phyloP scores from a whole-genome alignment of 805 yeast species.

The Phaffomyces antillensis region DNA sequence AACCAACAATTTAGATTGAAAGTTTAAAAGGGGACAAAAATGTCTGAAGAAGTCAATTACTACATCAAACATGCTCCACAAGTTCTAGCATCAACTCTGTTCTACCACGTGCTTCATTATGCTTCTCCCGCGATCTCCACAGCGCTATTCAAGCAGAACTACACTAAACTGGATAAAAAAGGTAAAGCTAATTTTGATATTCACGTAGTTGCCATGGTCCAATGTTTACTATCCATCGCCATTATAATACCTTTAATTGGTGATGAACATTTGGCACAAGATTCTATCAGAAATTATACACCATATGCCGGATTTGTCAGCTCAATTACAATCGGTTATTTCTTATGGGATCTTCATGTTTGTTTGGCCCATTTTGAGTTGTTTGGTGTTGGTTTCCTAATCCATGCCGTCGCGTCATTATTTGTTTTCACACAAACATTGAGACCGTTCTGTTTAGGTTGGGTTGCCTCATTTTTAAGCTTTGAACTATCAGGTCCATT shows the following conservation, averaged over 20 bases:
- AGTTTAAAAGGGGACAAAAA: neutral
- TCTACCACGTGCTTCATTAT: conserved; percentile 51
- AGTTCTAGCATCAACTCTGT: conserved; percentile 46
- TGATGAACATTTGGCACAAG: conserved; percentile 40
- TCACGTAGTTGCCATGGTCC: conserved; percentile 84
- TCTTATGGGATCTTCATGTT: conserved; percentile 79
- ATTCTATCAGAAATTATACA: conserved; percentile 60
- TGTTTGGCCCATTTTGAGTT: conserved; percentile 55
- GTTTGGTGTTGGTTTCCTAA: conserved; percentile 75
- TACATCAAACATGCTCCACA: conserved; percentile 70
- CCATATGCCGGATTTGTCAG: conserved; percentile 72
- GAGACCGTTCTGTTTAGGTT: conserved; percentile 70
- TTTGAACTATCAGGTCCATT: conserved; percentile 93
- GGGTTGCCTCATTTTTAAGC: conserved; percentile 74
- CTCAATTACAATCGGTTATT: conserved; percentile 76
- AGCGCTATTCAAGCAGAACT: conserved; percentile 43
- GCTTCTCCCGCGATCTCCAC: conserved; percentile 47
- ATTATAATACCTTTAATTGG: conserved; percentile 59
- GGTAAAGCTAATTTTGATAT: conserved; percentile 74
- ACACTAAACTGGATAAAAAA: conserved; percentile 39
- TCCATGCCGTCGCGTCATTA: conserved; percentile 80
- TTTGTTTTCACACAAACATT: conserved; percentile 61
- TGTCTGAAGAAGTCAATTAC: conserved; percentile 9
- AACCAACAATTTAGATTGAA: neutral
- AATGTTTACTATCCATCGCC: conserved; percentile 58